Conservation (phyloP, 202 grass and related monocot genomes). For the Tripidium arundinaceum region DNA sequence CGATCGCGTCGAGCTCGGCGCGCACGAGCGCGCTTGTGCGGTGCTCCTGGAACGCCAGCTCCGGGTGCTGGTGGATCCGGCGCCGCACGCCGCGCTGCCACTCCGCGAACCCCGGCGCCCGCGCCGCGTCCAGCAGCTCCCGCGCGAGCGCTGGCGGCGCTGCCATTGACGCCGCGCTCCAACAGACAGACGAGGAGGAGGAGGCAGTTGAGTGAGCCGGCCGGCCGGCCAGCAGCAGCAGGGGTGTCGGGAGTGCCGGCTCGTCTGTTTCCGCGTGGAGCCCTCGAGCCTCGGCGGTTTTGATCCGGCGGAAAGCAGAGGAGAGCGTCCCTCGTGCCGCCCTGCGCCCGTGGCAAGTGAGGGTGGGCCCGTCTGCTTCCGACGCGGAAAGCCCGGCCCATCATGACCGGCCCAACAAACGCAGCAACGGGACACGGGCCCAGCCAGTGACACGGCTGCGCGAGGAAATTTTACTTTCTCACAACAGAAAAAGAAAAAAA, state of each 20-base stretch:
- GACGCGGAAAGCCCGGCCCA: background rate
- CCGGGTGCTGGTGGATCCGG: constrained; percentile 69
- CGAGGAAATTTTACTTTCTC: background rate
- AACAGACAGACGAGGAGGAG: background rate
- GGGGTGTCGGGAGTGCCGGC: background rate
- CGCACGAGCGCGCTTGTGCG: constrained; percentile 61
- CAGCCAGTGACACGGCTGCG: background rate
- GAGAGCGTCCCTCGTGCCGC: background rate
- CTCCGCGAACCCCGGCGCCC: constrained; percentile 35
- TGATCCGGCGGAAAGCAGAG: background rate
- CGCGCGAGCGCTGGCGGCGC: background rate
- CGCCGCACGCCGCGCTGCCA: constrained; percentile 51
- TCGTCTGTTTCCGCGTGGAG: background rate
- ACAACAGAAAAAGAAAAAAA: background rate
- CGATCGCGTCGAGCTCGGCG: constrained; percentile 51
- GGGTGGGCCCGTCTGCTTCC: background rate
- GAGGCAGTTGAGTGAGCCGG: background rate
- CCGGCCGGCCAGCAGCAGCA: background rate
- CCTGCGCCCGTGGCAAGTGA: background rate
- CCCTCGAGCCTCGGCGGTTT: background rate
- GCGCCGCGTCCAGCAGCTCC: constrained; percentile 35
- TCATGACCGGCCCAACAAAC: background rate
- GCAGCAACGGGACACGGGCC: too few relatives aligned
- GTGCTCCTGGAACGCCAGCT: constrained; percentile 71
- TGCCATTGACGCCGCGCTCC: background rate